Conservation (phyloP, 495 filamentous ascomycete species). For the Mycothermus thermophilus region DNA sequence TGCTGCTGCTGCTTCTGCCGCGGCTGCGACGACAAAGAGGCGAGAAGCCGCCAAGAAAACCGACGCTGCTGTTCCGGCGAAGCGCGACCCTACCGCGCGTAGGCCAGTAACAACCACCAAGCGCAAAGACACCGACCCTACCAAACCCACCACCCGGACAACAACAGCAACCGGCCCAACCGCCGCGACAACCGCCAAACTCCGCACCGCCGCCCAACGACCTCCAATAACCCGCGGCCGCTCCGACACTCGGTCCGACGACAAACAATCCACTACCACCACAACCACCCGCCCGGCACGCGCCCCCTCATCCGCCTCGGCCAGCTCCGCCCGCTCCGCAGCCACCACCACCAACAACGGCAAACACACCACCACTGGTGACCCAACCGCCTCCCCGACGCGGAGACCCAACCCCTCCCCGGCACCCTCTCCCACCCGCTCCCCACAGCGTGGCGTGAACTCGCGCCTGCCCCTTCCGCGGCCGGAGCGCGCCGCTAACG, state of each 20-base stretch:
- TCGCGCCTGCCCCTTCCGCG: conserved; percentile 31
- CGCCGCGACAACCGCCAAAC: too few species aligned
- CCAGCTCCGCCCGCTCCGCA: conserved; percentile 5
- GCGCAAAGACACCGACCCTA: too few species aligned
- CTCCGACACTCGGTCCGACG: conserved; percentile 3
- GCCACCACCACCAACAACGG: conserved; percentile 3
- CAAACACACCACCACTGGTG: conserved; percentile 1
- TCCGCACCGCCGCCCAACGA: too few species aligned
- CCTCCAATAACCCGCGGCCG: conserved; percentile 6
- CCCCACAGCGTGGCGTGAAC: conserved; percentile 12
- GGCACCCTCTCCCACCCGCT: conserved; percentile 7
- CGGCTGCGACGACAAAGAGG: too few species aligned
- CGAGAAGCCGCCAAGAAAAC: too few species aligned
- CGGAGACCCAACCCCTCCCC: too few species aligned
- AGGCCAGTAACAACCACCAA: too few species aligned
- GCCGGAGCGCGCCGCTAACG: conserved; percentile 9
- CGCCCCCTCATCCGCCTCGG: conserved; percentile 5
- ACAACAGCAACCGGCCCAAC: too few species aligned
- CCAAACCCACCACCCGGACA: too few species aligned
- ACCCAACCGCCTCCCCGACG: not conserved
- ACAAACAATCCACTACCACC: not conserved
- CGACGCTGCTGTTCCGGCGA: too few species aligned
- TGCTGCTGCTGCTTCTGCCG: too few species aligned
- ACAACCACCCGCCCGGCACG: not conserved
- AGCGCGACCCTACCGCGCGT: too few species aligned